Base-by-base conservation (phyloP, 1,284 basidiomycete genomes). In the Leucocoprinus gongylophorus region DNA sequence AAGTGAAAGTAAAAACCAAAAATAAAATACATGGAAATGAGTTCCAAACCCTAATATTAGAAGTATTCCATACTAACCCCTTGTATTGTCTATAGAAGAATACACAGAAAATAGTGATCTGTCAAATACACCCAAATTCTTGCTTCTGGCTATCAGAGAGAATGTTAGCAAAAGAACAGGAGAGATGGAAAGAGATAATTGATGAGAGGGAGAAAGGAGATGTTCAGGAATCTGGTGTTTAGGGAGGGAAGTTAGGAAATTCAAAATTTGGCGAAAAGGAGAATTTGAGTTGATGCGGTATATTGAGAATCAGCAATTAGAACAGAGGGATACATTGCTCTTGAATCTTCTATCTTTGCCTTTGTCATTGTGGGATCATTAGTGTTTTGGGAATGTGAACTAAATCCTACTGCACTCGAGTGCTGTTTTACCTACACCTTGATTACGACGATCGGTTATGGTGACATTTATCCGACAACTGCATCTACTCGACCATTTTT, bases 391-490 rank as follows among this genome's bases (percentile, higher is more conserved):
- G 61, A 60, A 26, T 55, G 63, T 9, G 68, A 72, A 57, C 51
- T 53, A 46, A 69, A 69, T 53, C 62, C 65, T 6, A 58, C 64
- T 28, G 57, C 69, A 2, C 58, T 73, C 0, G n/a, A n/a, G n/a
- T n/a, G n/a, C n/a, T 73, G 68, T 54, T 71, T 71, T 55, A 59
- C 64, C 12, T 72, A 70, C 52, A 66, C 63, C 3, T 57, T 66
- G 15, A 64, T 72, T 6, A 56, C 68, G 10, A 73, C 71, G 0
- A 67, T 72, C 40, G 69, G 71, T 0, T 71, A 70, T 51, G 69
- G 71, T 12, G 70, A 73, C 48, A 66, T 69, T 44, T 66, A 57
- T 35, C 69, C 69, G 1, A 54, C 54, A 21, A 67, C 69, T 1
- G 59, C 62, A 28, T 58, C 69, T 1, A 67, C 68, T 1, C 67